phyloP scores from a whole-genome alignment of 2,329 filamentous ascomycete species.

The Fusarium pseudoanthophilum region DNA sequence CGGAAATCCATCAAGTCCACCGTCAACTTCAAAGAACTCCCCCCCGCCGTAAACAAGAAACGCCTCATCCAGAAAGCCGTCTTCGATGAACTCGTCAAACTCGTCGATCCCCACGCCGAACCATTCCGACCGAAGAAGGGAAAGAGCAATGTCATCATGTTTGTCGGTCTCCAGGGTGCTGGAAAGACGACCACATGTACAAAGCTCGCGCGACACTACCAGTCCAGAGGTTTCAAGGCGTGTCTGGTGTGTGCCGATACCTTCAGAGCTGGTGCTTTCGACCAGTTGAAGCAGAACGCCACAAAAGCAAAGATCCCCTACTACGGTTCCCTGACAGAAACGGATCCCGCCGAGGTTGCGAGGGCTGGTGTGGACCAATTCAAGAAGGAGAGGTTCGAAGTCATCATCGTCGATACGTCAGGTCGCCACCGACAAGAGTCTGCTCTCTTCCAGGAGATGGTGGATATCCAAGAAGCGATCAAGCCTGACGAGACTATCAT shows the following conservation, averaged over 20 bases:
- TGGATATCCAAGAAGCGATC: slow-evolving; percentile 92
- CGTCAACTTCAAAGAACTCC: slow-evolving; percentile 95
- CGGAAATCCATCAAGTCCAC: slow-evolving; percentile 90
- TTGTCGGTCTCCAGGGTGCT: slow-evolving; percentile 95
- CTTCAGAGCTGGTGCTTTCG: slow-evolving; percentile 97
- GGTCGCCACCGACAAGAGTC: slow-evolving; percentile 95
- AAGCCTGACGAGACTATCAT: slow-evolving; percentile 95
- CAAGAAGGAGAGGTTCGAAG: slow-evolving; percentile 97
- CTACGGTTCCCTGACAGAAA: slow-evolving; percentile 96
- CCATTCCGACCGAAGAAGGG: slow-evolving; percentile 98
- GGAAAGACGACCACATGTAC: slow-evolving; percentile 99
- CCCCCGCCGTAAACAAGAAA: slow-evolving; percentile 96
- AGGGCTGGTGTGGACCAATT: slow-evolving; percentile 98
- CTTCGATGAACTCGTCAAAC: slow-evolving; percentile 94
- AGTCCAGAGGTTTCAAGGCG: slow-evolving; percentile 89
- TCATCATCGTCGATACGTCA: slow-evolving; percentile 98
- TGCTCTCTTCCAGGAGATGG: slow-evolving; percentile 96
- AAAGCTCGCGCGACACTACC: slow-evolving; percentile 94
- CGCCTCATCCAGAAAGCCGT: slow-evolving; percentile 97
- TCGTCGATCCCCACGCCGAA: slow-evolving; percentile 95
- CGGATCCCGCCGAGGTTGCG: slow-evolving; percentile 92
- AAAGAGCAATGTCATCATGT: slow-evolving; percentile 98
- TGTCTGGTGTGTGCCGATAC: slow-evolving; percentile 98
- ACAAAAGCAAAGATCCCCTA: slow-evolving; percentile 99
- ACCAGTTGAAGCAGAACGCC: slow-evolving; percentile 98